phyloP scores from a whole-genome alignment of 106 monocot species.

The Dioscorea zingiberensis region DNA sequence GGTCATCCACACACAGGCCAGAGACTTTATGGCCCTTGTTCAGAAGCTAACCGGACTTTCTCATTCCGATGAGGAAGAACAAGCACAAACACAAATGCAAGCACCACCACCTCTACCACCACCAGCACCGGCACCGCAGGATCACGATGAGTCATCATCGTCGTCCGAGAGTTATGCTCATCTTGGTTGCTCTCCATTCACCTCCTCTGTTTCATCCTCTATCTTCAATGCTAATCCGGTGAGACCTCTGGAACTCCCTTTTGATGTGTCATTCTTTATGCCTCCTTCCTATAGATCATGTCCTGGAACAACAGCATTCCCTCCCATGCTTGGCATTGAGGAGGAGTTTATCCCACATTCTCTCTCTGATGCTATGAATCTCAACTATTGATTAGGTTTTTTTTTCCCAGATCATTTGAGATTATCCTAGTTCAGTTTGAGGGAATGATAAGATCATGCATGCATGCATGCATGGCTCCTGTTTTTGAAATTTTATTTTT shows the following conservation, averaged over 20 bases:
- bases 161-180: neutral
- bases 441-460: too few species aligned
- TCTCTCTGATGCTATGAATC: too few species aligned
- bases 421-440: too few species aligned
- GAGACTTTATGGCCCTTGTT: conserved; percentile 32
- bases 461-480: too few species aligned
- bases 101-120: neutral
- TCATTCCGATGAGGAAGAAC: neutral
- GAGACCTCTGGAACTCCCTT: neutral
- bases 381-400: too few species aligned
- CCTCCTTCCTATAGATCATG: conserved; percentile 2
- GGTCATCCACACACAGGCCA: conserved; percentile 21
- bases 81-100: too few species aligned
- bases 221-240: neutral
- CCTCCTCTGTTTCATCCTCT: neutral
- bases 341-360: too few species aligned
- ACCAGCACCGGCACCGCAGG: neutral
- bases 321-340: too few species aligned
- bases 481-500: too few species aligned
- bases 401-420: too few species aligned
- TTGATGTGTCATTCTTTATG: neutral
- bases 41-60: conserved; percentile 35
- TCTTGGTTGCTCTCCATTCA: neutral
- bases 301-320: neutral
- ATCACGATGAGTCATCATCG: conserved; percentile 1